Evolutionary conservation across 306 rosid genomes (phyloP).

Genomic region (Citrullus amarus): DNA sequence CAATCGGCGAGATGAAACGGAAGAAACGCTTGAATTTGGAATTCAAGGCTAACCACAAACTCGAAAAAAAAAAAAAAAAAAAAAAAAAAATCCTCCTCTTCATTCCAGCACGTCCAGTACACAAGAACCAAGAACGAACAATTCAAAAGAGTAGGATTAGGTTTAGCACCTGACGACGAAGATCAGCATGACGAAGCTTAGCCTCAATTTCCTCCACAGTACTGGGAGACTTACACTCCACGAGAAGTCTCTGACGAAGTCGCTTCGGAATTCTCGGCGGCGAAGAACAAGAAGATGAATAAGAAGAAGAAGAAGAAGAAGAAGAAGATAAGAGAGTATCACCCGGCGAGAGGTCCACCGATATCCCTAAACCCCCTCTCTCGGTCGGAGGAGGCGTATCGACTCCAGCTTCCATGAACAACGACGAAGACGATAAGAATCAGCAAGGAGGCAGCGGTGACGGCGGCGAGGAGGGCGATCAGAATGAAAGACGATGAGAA

Average conservation of each 20-base stretch:
- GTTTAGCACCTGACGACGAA: constrained; percentile 72
- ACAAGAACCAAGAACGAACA: not conserved
- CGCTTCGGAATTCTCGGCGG: constrained; percentile 51
- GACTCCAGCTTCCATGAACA: constrained; percentile 39
- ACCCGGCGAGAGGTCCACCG: constrained; percentile 32
- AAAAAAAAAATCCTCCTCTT: not conserved
- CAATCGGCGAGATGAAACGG: not conserved
- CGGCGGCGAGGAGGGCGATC: not conserved
- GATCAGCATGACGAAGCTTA: constrained; percentile 80
- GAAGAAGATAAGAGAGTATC: constrained; percentile 29
- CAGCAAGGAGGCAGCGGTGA: no score
- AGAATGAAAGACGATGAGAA: not conserved
- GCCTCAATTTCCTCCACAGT: constrained; percentile 79
- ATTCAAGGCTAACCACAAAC: not conserved
- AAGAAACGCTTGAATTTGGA: not conserved
- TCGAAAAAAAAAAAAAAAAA: not conserved
- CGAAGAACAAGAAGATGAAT: constrained; percentile 29
- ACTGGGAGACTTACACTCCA: constrained; percentile 58
- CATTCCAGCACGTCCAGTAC: not conserved
- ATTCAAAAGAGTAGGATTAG: not conserved
- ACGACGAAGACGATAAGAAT: not conserved
- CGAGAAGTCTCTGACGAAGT: constrained; percentile 53
- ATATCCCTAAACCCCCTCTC: constrained; percentile 22
- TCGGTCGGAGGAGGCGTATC: constrained; percentile 30
- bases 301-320: constrained; percentile 24